Percentiles rank a stretch among this genome's conserved stretches.
Evolutionary conservation across 2,329 filamentous ascomycete species (phyloP).

Genomic region (Colletotrichum spaethianum): DNA sequence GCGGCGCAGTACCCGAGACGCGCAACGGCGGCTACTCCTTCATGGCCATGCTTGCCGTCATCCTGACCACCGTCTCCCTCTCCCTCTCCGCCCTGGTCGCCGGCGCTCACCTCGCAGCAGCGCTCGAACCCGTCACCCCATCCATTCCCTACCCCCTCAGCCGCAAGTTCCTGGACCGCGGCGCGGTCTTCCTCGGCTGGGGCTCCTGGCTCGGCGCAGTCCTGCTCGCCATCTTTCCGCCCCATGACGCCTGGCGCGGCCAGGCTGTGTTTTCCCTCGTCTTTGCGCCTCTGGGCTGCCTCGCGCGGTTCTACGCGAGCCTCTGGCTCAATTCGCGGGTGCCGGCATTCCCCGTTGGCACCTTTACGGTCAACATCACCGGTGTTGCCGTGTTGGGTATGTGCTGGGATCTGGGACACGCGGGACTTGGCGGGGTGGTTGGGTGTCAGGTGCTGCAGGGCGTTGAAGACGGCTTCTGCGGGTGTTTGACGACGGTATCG

Average conservation of each 20-base stretch:
- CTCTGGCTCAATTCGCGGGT: slow-evolving; percentile 78
- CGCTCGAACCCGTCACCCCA: slow-evolving; percentile 70
- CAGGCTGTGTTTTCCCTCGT: slow-evolving; percentile 82
- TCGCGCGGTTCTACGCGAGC: slow-evolving; percentile 81
- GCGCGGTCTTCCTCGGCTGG: slow-evolving; percentile 75
- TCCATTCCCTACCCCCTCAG: slow-evolving; percentile 70
- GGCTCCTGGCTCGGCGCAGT: slow-evolving; percentile 85
- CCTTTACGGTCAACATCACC: slow-evolving; percentile 84
- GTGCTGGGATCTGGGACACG: slow-evolving; percentile 84
- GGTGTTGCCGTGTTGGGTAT: slow-evolving; percentile 83
- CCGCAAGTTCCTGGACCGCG: slow-evolving; percentile 74
- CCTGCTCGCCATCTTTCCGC: slow-evolving; percentile 79
- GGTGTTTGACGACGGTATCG: slow-evolving; percentile 76
- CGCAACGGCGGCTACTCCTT: slow-evolving; percentile 85
- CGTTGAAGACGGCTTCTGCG: slow-evolving; percentile 78
- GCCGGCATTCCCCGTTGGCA: slow-evolving; percentile 84
- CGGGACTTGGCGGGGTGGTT: slow-evolving; percentile 64
- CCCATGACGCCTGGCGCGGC: slow-evolving; percentile 82
- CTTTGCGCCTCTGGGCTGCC: slow-evolving; percentile 85
- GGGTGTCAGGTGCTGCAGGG: slow-evolving; percentile 79
- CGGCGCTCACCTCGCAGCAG: slow-evolving; percentile 82
- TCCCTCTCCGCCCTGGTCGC: slow-evolving; percentile 78
- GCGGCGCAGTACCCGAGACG: slow-evolving; percentile 50
- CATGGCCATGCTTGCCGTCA: slow-evolving; percentile 82
- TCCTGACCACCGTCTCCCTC: slow-evolving; percentile 80